These are phyloP conservation scores for Epichloe festucae DNA, from an alignment of 2,329 filamentous ascomycete genomes.

Conservation along the genomic window DNA sequence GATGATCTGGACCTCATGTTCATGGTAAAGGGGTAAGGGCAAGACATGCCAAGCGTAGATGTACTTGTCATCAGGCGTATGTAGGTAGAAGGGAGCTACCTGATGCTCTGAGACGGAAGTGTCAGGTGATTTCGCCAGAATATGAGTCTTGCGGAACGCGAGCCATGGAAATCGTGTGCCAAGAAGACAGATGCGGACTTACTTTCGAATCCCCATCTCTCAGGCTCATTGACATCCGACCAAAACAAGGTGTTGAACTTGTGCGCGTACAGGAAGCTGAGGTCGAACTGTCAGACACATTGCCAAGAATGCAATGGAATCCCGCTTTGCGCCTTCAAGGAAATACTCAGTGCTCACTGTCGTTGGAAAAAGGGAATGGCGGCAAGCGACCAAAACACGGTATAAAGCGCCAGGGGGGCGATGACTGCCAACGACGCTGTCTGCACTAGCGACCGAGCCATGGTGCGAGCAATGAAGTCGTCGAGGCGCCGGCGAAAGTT, in stretches of 20 bases:
- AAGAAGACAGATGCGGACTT: constrained; percentile 9
- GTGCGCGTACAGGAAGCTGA: constrained; percentile 72
- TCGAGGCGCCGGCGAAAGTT: not conserved
- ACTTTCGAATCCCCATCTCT: constrained; percentile 81
- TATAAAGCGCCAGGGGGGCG: constrained; percentile 51
- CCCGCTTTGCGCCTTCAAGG: not conserved
- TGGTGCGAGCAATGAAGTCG: not conserved
- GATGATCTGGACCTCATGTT: constrained; percentile 53
- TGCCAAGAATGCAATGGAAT: not conserved
- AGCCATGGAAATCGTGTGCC: not conserved
- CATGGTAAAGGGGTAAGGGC: constrained; percentile 61
- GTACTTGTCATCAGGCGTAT: constrained; percentile 60
- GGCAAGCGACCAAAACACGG: constrained; percentile 49
- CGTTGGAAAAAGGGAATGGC: constrained; percentile 62
- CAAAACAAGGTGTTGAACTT: constrained; percentile 60
- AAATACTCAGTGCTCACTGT: constrained; percentile 45
- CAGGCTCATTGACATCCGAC: constrained; percentile 61
- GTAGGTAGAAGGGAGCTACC: constrained; percentile 70
- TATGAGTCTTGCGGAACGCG: not conserved
- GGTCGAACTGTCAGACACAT: not conserved
- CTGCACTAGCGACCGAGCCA: constrained; percentile 19
- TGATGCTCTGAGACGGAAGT: constrained; percentile 52
- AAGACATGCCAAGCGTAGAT: constrained; percentile 88
- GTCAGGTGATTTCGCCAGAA: not conserved
- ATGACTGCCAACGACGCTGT: constrained; percentile 25